Conservation (phyloP, 1,284 basidiomycete species). For the Schizophyllum amplum region DNA sequence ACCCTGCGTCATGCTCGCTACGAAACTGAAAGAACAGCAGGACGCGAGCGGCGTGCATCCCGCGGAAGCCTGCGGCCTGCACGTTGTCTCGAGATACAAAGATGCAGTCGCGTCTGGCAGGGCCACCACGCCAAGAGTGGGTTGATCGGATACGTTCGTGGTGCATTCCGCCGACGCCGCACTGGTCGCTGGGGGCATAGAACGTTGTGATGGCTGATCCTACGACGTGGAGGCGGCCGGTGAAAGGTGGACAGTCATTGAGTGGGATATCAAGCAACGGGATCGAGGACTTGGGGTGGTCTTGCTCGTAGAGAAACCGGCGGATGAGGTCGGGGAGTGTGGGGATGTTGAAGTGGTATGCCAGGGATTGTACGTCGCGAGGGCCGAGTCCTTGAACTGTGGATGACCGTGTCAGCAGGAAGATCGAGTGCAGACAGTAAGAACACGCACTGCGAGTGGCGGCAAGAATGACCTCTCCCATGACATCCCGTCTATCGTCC, state of each 20-base stretch:
- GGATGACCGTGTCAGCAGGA: neutral
- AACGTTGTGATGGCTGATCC: conserved; percentile 2
- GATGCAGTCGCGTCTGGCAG: conserved; percentile 3
- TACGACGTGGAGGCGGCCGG: neutral
- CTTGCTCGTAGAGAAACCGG: conserved; percentile 4
- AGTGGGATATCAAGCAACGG: neutral
- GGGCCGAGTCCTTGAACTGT: neutral
- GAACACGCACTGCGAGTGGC: neutral
- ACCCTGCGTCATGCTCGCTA: neutral
- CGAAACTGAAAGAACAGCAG: conserved; percentile 4
- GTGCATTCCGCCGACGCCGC: conserved; percentile 2
- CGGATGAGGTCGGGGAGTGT: conserved; percentile 3
- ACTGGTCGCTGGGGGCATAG: conserved; percentile 5
- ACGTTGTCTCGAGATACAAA: conserved; percentile 1
- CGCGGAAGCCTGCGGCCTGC: conserved; percentile 1
- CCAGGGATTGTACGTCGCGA: conserved; percentile 3
- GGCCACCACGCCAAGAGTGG: conserved; percentile 1
- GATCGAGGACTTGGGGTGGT: neutral
- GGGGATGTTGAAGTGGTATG: neutral
- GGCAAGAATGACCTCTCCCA: neutral
- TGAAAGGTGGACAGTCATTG: neutral
- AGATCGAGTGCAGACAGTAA: no score
- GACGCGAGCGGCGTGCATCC: conserved; percentile 2
- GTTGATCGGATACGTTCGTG: conserved; percentile 7
- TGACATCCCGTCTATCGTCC: neutral